Conservation (phyloP, 768 basidiomycete genomes). For the Termitomyces sp. region DNA sequence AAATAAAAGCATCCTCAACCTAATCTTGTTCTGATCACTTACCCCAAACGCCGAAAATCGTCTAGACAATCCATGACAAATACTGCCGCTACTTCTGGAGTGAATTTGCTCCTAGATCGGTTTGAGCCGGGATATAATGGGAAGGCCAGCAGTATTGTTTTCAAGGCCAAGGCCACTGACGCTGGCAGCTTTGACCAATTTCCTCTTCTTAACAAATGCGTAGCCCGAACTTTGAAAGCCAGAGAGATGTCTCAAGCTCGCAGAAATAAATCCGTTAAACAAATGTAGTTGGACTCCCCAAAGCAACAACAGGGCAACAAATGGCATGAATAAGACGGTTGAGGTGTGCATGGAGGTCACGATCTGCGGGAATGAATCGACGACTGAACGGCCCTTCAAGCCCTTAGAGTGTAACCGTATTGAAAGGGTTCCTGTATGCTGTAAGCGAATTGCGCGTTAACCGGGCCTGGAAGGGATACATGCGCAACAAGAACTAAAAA, state of each 20-base stretch:
- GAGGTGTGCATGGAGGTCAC: neutral
- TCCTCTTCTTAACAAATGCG: neutral
- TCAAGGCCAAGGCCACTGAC: neutral
- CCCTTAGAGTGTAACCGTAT: neutral
- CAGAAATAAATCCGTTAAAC: neutral
- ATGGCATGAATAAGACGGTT: neutral
- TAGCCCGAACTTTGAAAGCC: neutral
- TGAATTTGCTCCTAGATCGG: too few relatives aligned
- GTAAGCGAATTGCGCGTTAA: neutral
- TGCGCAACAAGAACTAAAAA: neutral
- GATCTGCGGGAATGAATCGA: neutral
- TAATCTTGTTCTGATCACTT: too few relatives aligned
- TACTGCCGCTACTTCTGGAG: too few relatives aligned
- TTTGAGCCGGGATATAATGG: too few relatives aligned
- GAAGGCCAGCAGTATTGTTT: neutral
- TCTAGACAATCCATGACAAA: too few relatives aligned
- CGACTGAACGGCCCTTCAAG: neutral
- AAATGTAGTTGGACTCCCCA: neutral
- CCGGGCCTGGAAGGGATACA: neutral
- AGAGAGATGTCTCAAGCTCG: neutral
- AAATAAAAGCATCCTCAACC: too few relatives aligned
- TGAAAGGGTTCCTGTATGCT: neutral
- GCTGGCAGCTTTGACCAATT: neutral
- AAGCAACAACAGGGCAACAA: neutral
- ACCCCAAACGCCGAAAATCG: too few relatives aligned